Evolutionary conservation across 371 early-diverging fungal species (phyloP), one percentile per base, ranked within the genome.

Genomic region (Nosema muscidifuracis): DNA sequence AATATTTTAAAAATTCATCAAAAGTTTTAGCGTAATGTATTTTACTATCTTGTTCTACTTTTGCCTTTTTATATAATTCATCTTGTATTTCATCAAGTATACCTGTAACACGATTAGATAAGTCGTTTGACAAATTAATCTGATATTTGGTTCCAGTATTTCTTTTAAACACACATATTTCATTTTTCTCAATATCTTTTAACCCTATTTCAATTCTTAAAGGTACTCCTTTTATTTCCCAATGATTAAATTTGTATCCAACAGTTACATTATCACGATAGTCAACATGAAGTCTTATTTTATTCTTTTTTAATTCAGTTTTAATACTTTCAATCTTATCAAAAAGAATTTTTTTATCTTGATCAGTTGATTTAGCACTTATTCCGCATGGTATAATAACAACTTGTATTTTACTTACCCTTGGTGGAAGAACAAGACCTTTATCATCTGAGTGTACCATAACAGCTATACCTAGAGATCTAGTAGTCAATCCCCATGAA

Each of bases 221-320:
- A 40, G 99, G 99, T 58, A 95, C 94, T 82, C 99, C 99, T 83
- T 89, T 81, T 68, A 93, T 81, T 84, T 99, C 98, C 98, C 98
- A 99, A 86, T 97, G 94, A 86, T 94, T 97, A 87, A 91, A 99
- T 86, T 99, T 99, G 89, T 89, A 94, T 24, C 96, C 97, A 67
- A 94, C 91, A 55, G 92, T 91, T 86, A 91, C 89, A 82, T 89
- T 91, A 36, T 90, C 89, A 60, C 95, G 87, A 70, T 88, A 73
- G 83, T 99, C 99, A 28, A 89, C 81, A 84, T 92, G 89, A 75
- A 87, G 89, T 65, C 94, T 87, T 47, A 97, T 82, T 40, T 92
- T 93, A 31, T 84, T 86, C 89, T 85, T 42, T 87, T 88, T 53
- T 87, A 88, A 75, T 87, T 87, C 71, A 85, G 88, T 62, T 31